Evolutionary conservation across 306 rosid species (phyloP).

Genomic region (Citrullus colocynthis): DNA sequence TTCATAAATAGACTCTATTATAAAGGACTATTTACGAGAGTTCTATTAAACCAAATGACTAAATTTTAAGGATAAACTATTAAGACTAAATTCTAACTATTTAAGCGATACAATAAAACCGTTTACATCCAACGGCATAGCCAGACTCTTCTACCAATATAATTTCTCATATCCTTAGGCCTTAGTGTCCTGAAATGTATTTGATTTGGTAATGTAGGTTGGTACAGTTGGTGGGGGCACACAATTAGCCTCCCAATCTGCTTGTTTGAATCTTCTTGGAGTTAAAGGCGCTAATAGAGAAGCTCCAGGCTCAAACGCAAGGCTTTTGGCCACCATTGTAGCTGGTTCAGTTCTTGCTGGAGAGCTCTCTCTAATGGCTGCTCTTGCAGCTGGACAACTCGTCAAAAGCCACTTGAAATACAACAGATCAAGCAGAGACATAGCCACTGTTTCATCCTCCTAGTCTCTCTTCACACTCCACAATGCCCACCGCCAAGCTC

Average conservation of each 20-base stretch:
- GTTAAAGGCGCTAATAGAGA: slow-evolving; percentile 84
- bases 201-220: slow-evolving; percentile 26
- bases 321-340: slow-evolving; percentile 56
- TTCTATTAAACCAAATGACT: too few relatives aligned
- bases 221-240: slow-evolving; percentile 99
- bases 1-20: too few relatives aligned
- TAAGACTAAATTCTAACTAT: too few relatives aligned
- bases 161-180: too few relatives aligned
- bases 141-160: too few relatives aligned
- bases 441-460: slow-evolving; percentile 28
- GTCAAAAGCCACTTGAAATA: slow-evolving; percentile 90
- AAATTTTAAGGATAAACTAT: too few relatives aligned
- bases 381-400: slow-evolving; percentile 84
- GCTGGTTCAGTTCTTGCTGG: slow-evolving; percentile 89
- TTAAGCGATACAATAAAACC: too few relatives aligned
- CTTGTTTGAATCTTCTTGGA: slow-evolving; percentile 78
- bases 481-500: neutral
- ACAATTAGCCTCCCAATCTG: slow-evolving; percentile 88
- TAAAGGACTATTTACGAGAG: too few relatives aligned
- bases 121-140: too few relatives aligned
- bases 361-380: slow-evolving; percentile 91
- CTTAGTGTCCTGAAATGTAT: neutral
- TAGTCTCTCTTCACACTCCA: neutral
- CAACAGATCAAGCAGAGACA: slow-evolving; percentile 70
- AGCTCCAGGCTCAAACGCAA: slow-evolving; percentile 58